Evolutionary conservation across 805 yeast species (phyloP).

Genomic region (Jamesozyma gamospora): DNA sequence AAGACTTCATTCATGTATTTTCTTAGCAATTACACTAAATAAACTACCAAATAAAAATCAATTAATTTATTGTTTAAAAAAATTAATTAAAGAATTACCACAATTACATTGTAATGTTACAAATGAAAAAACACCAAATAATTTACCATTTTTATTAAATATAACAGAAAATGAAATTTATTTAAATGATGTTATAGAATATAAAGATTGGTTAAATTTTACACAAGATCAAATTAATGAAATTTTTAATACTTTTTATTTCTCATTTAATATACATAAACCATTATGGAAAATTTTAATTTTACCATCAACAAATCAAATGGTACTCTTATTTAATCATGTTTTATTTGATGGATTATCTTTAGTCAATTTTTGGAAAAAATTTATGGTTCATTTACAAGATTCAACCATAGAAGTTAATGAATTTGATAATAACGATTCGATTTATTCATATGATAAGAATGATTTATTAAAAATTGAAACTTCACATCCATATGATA

Average conservation of each 20-base stretch:
- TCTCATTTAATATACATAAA: constrained; percentile 8
- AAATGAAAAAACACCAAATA: background rate
- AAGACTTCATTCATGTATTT: constrained; percentile 23
- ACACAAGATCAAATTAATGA: constrained; percentile 9
- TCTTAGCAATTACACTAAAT: constrained; percentile 14
- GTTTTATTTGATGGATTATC: constrained; percentile 24
- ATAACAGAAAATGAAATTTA: constrained; percentile 5
- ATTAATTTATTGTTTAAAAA: constrained; percentile 8
- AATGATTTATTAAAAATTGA: background rate
- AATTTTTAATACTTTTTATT: constrained; percentile 14
- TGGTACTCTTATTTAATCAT: constrained; percentile 19
- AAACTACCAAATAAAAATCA: constrained; percentile 8
- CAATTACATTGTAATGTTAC: constrained; percentile 15
- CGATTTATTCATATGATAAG: background rate
- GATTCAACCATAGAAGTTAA: background rate
- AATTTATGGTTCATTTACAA: background rate
- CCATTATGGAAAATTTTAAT: constrained; percentile 24
- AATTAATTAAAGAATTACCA: constrained; percentile 9
- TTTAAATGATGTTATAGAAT: constrained; percentile 17
- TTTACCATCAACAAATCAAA: constrained; percentile 8
- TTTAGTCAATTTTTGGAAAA: constrained; percentile 1
- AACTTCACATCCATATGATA: constrained; percentile 13
- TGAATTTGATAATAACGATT: background rate
- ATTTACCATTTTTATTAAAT: constrained; percentile 4
- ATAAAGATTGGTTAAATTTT: constrained; percentile 8